Evolutionary conservation across 306 rosid genomes (phyloP), one percentile per base, ranked within the genome.

Genomic region (Prunus armeniaca): DNA sequence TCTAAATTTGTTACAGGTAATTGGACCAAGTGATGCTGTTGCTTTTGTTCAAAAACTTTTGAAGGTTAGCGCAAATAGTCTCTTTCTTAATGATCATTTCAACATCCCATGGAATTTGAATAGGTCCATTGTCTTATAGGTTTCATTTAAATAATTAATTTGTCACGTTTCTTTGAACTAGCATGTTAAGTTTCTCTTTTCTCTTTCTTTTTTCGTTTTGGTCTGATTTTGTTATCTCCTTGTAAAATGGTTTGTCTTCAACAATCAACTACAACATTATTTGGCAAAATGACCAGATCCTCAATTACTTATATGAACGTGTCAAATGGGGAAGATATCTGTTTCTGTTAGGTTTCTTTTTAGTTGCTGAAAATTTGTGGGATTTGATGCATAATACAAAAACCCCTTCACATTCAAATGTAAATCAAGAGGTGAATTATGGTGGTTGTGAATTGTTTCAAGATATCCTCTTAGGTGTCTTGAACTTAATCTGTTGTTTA

Each of bases 11-110:
- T 79, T 64, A 56, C 86, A 93, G 98, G 98, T 93, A 61, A 89
- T 93, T 76, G 98, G 98, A 84, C 98, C 98, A 67, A 88, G 92
- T 78, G 96, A 93, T 81, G 98, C 98, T 63, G 93, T 91, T 64
- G 89, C 83, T 71, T 93, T 93, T 89, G 98, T 91, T 77, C 92
- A 86, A 80, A 91, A 89, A 79, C 83, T 86, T 62, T 79, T 89
- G 85, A 86, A 84, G 84, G 98, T 91, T 81, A 73, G 91, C 60
- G 62, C 61, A 64, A 73, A 69, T 50, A 57, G 69, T 76, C 67
- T 52, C 70, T 69, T 60, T 47, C 73, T 32, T 24, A 25, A 55
- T 74, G 47, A 18, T 47, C 2, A 19, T 34, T 74, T 76, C 45
- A 11, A 46, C 47, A 2, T 41, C 6, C 64, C n/a, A 5, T 61